Evolutionary conservation across 2,329 filamentous ascomycete species (phyloP).

Genomic region (Monosporascus sp.): DNA sequence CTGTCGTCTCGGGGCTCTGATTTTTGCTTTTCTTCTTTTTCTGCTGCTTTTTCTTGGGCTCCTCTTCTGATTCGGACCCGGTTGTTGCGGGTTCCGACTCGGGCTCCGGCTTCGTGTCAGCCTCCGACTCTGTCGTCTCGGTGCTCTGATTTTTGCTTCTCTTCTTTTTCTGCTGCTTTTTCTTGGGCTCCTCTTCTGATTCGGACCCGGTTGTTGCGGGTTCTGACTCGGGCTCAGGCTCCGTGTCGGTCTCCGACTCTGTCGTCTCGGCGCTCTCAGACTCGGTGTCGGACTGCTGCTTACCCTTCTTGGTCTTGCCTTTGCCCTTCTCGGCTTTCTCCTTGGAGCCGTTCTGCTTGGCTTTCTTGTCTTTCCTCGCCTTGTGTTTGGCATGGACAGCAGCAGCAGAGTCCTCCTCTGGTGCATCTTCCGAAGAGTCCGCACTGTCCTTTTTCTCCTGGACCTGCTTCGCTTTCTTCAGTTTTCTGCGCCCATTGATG

Average conservation of each 20-base stretch:
- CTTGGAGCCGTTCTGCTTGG: slow-evolving; percentile 5
- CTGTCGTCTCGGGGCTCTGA: slow-evolving; percentile 1
- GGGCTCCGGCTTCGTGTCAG: slow-evolving; percentile 8
- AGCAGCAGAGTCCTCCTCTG: slow-evolving; percentile 3
- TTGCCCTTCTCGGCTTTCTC: slow-evolving; percentile 3
- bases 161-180: slow-evolving; percentile 4
- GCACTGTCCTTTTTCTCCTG: slow-evolving; percentile 8
- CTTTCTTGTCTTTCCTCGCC: slow-evolving; percentile 6
- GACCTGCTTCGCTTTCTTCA: slow-evolving; percentile 22
- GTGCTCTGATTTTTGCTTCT: slow-evolving; percentile 1
- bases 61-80: slow-evolving; percentile 1
- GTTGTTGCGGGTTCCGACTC: slow-evolving; percentile 8
- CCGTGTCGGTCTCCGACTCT: slow-evolving; percentile 3
- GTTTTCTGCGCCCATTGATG: slow-evolving; percentile 17
- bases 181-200: background rate
- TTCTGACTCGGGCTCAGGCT: slow-evolving; percentile 9
- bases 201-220: slow-evolving; percentile 3
- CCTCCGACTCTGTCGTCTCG: background rate
- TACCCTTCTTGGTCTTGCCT: slow-evolving; percentile 7
- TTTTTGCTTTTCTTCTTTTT: slow-evolving; percentile 3
- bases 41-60: slow-evolving; percentile 6
- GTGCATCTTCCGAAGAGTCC: slow-evolving; percentile 5
- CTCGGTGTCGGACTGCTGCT: slow-evolving; percentile 6
- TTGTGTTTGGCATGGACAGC: slow-evolving; percentile 11
- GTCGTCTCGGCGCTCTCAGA: slow-evolving; percentile 4